phyloP scores from a whole-genome alignment of 257 asterid species.

The Przewalskia tangutica region DNA sequence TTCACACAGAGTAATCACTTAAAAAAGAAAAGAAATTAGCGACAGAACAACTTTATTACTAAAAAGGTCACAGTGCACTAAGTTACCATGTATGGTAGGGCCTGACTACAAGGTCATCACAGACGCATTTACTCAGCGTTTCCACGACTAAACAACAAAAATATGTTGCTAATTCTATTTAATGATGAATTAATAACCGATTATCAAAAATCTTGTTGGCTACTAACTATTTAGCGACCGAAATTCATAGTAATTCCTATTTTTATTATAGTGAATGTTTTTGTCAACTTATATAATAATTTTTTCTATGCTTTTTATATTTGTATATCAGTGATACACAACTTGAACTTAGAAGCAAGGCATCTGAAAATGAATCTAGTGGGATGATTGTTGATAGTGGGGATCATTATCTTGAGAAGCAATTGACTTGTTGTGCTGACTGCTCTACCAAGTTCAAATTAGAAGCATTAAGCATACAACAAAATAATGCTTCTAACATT shows the following conservation, averaged over 20 bases:
- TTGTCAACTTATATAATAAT: background rate
- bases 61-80: no score
- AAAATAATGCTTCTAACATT: constrained; percentile 6
- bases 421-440: constrained; percentile 36
- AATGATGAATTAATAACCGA: no score
- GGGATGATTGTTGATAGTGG: constrained; percentile 15
- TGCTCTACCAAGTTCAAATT: constrained; percentile 35
- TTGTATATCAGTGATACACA: constrained; percentile 13
- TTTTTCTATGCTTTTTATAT: background rate
- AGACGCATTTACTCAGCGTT: no score
- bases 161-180: background rate
- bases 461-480: constrained; percentile 24
- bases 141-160: background rate
- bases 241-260: background rate
- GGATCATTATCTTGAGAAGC: constrained; percentile 16
- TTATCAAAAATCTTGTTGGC: background rate
- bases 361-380: constrained; percentile 14
- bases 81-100: no score
- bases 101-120: no score
- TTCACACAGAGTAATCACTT: background rate
- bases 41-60: no score
- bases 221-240: background rate
- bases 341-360: constrained; percentile 22
- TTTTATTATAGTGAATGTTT: background rate
- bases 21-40: no score